Base-by-base conservation (phyloP, 768 basidiomycete species). In the Tulasnella calospora region DNA sequence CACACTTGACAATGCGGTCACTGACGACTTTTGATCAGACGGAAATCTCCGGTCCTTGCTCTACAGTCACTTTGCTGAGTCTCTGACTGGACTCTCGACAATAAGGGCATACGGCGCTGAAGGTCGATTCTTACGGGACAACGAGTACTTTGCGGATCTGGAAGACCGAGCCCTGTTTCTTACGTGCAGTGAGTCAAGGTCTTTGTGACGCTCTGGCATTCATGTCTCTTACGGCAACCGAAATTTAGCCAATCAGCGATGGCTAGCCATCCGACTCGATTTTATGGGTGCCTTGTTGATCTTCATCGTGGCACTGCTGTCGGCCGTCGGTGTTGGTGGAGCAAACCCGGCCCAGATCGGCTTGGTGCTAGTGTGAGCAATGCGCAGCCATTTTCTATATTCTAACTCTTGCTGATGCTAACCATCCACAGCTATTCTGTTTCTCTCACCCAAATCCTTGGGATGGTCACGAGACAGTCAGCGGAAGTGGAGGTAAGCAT, bases 11-110 rank as follows among this genome's bases (percentile, higher is more conserved):
- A 9, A 40, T 40, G 40, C 0, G 92, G 46, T 47, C 15, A 47
- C 21, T 47, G 46, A 47, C 46, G 46, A 47, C 21, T 17, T 47
- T 55, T 21, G 30, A 61, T 5, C 74, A 89, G 92, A 93, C 82
- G 87, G 91, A 8, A 89, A 92, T 85, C 86, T 94, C 6, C 91
- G 92, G 55, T 92, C 91, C 3, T 84, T 91, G 13, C 86, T 94
- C 17, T 94, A 94, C 82, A 88, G 92, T 0, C 92, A 93, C 81
- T 92, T 94, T 82, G 89, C 91, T 0, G 93, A 94, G 83, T 92
- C 90, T 1, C 85, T 94, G 5, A 90, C 90, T 81, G 92, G 92
- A n/a, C 85, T 91, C 38, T 86, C 89, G 0, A 93, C 91, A 5
- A 89, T 94, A 71, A 88, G 93, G 44, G 92, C 92, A 46, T 95